A percentile compares a stretch with the other conserved stretches of the same genome.
Conservation (phyloP, 805 yeast species). For the Pichia occidentalis region DNA sequence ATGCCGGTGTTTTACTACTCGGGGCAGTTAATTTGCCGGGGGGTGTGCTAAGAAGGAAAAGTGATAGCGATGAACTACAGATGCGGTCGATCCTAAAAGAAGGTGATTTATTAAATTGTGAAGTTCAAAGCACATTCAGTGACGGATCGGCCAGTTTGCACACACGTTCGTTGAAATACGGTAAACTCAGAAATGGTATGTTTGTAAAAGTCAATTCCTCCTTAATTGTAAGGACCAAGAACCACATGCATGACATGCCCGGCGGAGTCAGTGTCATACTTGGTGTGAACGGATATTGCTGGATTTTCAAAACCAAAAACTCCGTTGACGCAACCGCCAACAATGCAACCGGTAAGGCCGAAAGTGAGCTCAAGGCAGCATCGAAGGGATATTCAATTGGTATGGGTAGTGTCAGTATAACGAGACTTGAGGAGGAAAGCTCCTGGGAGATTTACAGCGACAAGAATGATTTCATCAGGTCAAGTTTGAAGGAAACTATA, state of each 20-base stretch:
- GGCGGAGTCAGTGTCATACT: slow-evolving; percentile 88
- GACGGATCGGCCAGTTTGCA: slow-evolving; percentile 94
- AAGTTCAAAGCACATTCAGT: slow-evolving; percentile 80
- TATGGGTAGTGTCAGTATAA: slow-evolving; percentile 59
- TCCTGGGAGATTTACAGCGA: slow-evolving; percentile 95
- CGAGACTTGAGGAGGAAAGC: slow-evolving; percentile 79
- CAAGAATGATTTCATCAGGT: slow-evolving; percentile 66
- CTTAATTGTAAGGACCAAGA: slow-evolving; percentile 74
- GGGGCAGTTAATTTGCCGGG: slow-evolving; percentile 98
- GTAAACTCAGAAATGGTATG: slow-evolving; percentile 87
- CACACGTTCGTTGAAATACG: slow-evolving; percentile 91
- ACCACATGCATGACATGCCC: slow-evolving; percentile 83
- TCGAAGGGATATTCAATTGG: slow-evolving; percentile 43
- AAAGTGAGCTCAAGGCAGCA: slow-evolving; percentile 32
- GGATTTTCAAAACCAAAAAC: slow-evolving; percentile 70
- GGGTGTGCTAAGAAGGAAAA: slow-evolving; percentile 87
- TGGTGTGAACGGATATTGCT: slow-evolving; percentile 92
- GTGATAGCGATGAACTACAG: slow-evolving; percentile 92
- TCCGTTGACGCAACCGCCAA: slow-evolving; percentile 9
- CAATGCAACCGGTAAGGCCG: slow-evolving; percentile 21
- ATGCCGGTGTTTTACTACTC: slow-evolving; percentile 84
- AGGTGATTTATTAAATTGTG: slow-evolving; percentile 93
- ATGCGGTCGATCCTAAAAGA: slow-evolving; percentile 93
- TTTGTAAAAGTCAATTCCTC: slow-evolving; percentile 78
- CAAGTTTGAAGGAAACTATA: slow-evolving; percentile 60